phyloP scores from a whole-genome alignment of 23 red algal genomes.

The Gracilaria domingensis region DNA sequence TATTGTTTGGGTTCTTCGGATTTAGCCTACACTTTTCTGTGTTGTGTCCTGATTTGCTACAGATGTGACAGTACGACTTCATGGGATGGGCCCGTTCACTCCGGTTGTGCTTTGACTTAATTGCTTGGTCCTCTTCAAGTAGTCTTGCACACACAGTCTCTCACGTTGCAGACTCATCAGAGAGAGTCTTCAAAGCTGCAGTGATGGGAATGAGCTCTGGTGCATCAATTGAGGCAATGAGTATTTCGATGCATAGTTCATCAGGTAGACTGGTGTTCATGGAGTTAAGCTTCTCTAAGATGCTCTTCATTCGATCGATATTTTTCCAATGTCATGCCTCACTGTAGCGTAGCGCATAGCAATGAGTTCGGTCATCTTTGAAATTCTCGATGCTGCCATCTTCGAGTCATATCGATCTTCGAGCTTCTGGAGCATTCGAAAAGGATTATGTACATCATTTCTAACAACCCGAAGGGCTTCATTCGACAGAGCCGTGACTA shows the following conservation, averaged over 20 bases:
- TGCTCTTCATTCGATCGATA: constrained; percentile 12
- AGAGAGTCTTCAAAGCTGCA: neutral
- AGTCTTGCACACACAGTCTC: neutral
- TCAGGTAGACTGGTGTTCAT: neutral
- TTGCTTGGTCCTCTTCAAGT: neutral
- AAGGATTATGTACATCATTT: constrained; percentile 17
- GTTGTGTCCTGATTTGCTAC: neutral
- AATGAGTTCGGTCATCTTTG: constrained; percentile 26
- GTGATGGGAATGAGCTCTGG: neutral
- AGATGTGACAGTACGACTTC: neutral
- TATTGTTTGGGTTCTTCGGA: constrained; percentile 5
- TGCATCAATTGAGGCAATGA: neutral
- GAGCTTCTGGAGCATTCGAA: neutral
- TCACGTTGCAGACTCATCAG: constrained; percentile 6
- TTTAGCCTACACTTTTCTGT: constrained; percentile 23
- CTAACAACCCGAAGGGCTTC: neutral
- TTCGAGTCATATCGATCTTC: constrained; percentile 37
- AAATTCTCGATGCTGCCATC: constrained; percentile 1
- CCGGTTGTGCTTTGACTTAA: neutral
- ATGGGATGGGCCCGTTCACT: neutral
- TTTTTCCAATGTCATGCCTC: neutral
- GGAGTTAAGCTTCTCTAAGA: constrained; percentile 16
- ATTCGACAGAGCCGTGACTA: constrained; percentile 30
- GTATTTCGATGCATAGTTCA: neutral
- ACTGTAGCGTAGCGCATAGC: neutral